Percentiles rank a stretch among this genome's conserved stretches.
These are phyloP conservation scores for Populus hybrid DNA, from an alignment of 441 rosid genomes.

Conservation along the genomic window DNA sequence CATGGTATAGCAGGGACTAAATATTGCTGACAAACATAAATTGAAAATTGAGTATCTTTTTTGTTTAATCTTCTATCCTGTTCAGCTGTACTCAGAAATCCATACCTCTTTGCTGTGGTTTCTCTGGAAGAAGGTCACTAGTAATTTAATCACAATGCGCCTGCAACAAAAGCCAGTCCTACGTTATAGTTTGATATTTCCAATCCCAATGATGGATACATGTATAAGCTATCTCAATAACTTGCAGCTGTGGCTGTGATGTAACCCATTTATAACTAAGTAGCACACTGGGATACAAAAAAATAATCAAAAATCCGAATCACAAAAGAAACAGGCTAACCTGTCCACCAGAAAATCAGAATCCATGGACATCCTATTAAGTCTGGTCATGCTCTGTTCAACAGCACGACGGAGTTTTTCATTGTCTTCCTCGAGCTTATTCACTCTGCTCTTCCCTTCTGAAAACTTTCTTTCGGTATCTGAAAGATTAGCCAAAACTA, in stretches of 20 bases:
- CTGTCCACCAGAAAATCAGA: slow-evolving; percentile 94
- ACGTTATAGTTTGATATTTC: not conserved
- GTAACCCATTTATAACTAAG: not conserved
- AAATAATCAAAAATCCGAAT: not conserved
- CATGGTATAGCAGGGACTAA: too few relatives aligned
- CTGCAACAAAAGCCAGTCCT: slow-evolving; percentile 34
- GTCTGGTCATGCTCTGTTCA: slow-evolving; percentile 96
- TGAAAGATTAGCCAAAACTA: slow-evolving; percentile 51
- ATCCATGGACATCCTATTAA: slow-evolving; percentile 93
- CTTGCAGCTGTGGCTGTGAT: not conserved
- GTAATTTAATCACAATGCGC: slow-evolving; percentile 92
- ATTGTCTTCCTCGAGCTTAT: slow-evolving; percentile 89
- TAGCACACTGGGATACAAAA: not conserved
- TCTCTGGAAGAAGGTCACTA: slow-evolving; percentile 87
- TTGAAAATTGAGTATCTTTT: not conserved
- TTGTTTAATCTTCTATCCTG: not conserved
- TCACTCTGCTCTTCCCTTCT: slow-evolving; percentile 66
- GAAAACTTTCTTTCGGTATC: slow-evolving; percentile 52
- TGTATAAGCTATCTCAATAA: not conserved
- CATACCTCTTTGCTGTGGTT: slow-evolving; percentile 94
- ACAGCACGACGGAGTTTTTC: slow-evolving; percentile 76
- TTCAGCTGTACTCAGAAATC: slow-evolving; percentile 5
- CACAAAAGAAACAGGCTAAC: slow-evolving; percentile 31
- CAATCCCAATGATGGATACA: not conserved
- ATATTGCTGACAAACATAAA: not conserved